phyloP scores from a whole-genome alignment of 352 stramenopile genomes.

The Pythium plurisporium region DNA sequence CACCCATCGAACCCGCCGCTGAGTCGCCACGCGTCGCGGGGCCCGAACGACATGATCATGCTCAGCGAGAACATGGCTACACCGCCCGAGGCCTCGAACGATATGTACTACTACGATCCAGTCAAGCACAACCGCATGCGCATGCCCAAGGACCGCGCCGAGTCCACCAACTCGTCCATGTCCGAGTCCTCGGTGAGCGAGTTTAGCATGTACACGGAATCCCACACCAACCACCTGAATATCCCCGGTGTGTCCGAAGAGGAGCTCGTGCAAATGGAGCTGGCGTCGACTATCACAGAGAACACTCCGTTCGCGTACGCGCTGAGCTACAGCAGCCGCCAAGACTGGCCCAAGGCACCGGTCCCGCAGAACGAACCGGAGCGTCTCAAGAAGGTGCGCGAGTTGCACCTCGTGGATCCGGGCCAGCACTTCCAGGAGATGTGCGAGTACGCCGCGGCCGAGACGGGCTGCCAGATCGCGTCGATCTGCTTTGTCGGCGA shows the following conservation, averaged over 20 bases:
- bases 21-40: conserved; percentile 17
- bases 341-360: conserved; percentile 80
- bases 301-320: conserved; percentile 82
- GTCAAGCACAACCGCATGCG: conserved; percentile 11
- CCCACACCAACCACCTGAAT: conserved; percentile 15
- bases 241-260: conserved; percentile 38
- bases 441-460: conserved; percentile 78
- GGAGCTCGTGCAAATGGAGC: conserved; percentile 54
- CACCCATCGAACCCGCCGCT: conserved; percentile 25
- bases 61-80: conserved; percentile 27
- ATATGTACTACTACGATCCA: conserved; percentile 17
- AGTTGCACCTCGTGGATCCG: conserved; percentile 71
- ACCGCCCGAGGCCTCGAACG: conserved; percentile 11
- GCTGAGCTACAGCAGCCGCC: conserved; percentile 71
- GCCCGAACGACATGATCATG: conserved; percentile 54
- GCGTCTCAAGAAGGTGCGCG: conserved; percentile 66
- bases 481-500: conserved; percentile 83
- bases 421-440: conserved; percentile 84
- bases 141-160: conserved; percentile 21
- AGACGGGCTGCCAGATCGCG: conserved; percentile 76
- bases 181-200: conserved; percentile 40
- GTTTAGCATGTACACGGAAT: conserved; percentile 41
- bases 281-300: conserved; percentile 54
- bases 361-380: conserved; percentile 57
- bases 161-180: conserved; percentile 24